These are phyloP conservation scores for Cladochytrium replicatum DNA, from an alignment of 192 early-diverging fungal genomes.

Conservation along the genomic window DNA sequence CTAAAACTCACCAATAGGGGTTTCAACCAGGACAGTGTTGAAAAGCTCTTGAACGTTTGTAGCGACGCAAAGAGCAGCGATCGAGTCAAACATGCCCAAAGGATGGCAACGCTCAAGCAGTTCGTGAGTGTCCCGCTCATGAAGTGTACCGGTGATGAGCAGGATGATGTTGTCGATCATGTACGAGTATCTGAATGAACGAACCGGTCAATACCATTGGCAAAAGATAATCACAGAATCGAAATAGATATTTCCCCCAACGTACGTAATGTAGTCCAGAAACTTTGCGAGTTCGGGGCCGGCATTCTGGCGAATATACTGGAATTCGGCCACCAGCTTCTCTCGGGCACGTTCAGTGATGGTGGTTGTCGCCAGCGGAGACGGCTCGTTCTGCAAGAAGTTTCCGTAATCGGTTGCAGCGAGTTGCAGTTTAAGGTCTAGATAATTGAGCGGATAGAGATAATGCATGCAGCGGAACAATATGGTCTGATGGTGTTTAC, in stretches of 20 bases:
- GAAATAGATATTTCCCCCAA: neutral
- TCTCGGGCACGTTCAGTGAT: slow-evolving; percentile 83
- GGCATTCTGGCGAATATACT: slow-evolving; percentile 81
- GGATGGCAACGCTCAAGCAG: slow-evolving; percentile 96
- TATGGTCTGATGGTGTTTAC: neutral
- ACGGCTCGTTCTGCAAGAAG: slow-evolving; percentile 92
- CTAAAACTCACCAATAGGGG: slow-evolving; percentile 62
- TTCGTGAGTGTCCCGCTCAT: slow-evolving; percentile 96
- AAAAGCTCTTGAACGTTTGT: slow-evolving; percentile 93
- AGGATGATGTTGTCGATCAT: slow-evolving; percentile 99
- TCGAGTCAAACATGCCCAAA: slow-evolving; percentile 93
- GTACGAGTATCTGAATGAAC: slow-evolving; percentile 68
- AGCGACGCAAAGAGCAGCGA: slow-evolving; percentile 95
- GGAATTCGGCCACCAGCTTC: slow-evolving; percentile 83
- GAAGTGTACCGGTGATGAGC: slow-evolving; percentile 94
- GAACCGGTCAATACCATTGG: neutral
- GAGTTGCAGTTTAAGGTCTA: slow-evolving; percentile 92
- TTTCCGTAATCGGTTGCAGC: slow-evolving; percentile 91
- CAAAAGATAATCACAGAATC: neutral
- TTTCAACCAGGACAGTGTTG: slow-evolving; percentile 92
- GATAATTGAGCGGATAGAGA: neutral
- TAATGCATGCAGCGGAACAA: neutral
- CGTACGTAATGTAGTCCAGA: slow-evolving; percentile 92
- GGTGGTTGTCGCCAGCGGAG: slow-evolving; percentile 85
- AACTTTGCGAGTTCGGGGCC: slow-evolving; percentile 78